phyloP scores from a whole-genome alignment of 2,329 filamentous ascomycete species.

The Aureobasidium uvarum region DNA sequence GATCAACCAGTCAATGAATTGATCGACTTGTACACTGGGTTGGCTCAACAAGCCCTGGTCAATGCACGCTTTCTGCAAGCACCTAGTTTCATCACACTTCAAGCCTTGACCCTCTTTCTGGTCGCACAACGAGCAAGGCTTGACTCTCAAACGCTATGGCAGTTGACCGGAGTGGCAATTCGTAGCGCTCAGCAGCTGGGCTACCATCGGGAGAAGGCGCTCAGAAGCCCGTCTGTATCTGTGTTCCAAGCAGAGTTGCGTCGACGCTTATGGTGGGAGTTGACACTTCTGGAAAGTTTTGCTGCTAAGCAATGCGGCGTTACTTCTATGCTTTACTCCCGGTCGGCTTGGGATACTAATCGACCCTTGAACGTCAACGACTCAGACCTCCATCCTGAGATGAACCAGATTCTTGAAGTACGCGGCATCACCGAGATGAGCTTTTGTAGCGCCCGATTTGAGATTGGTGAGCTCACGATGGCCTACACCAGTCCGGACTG shows the following conservation, averaged over 20 bases:
- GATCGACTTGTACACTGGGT: neutral
- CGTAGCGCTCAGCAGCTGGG: slow-evolving; percentile 61
- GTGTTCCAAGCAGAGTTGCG: slow-evolving; percentile 60
- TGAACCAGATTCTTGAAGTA: slow-evolving; percentile 47
- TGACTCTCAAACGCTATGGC: slow-evolving; percentile 59
- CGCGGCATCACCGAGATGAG: slow-evolving; percentile 56
- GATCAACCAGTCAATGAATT: slow-evolving; percentile 48
- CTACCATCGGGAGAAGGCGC: slow-evolving; percentile 58
- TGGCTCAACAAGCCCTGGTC: slow-evolving; percentile 56
- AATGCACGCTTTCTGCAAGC: slow-evolving; percentile 66
- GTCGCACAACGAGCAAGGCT: slow-evolving; percentile 39
- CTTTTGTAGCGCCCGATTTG: slow-evolving; percentile 46
- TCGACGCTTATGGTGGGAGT: slow-evolving; percentile 61
- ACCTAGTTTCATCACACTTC: slow-evolving; percentile 62
- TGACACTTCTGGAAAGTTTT: slow-evolving; percentile 56
- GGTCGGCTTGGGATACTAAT: slow-evolving; percentile 36
- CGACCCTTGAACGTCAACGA: slow-evolving; percentile 41
- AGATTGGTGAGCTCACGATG: slow-evolving; percentile 44
- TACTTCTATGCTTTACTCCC: slow-evolving; percentile 27
- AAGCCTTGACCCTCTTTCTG: slow-evolving; percentile 66
- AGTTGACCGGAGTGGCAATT: slow-evolving; percentile 60
- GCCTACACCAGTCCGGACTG: slow-evolving; percentile 14
- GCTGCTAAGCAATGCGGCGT: slow-evolving; percentile 36
- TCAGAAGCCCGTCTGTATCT: slow-evolving; percentile 45
- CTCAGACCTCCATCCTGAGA: slow-evolving; percentile 43